Evolutionary conservation across 495 filamentous ascomycete genomes (phyloP).

Genomic region (Alectoria sarmentosa): DNA sequence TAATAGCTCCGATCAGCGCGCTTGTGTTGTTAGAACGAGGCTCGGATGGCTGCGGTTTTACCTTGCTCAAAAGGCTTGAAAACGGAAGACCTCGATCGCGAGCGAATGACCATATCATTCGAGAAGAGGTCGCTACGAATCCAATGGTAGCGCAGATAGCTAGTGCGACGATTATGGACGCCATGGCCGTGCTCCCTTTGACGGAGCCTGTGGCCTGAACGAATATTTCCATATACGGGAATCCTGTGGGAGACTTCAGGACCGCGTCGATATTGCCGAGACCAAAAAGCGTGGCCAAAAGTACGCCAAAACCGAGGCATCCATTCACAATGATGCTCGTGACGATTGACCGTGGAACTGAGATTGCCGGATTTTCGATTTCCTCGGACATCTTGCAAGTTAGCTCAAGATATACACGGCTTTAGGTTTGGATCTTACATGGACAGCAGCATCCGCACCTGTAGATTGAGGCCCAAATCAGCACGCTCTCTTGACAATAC

Average conservation of each 20-base stretch:
- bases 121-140: conserved; percentile 41
- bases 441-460: neutral
- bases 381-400: conserved; percentile 56
- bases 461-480: neutral
- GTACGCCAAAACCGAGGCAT: conserved; percentile 40
- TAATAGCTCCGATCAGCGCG: too few species aligned
- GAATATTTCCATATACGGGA: conserved; percentile 46
- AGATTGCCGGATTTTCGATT: conserved; percentile 37
- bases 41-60: conserved; percentile 26
- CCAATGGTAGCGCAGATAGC: conserved; percentile 36
- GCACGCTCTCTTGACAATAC: neutral
- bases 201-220: conserved; percentile 31
- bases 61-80: conserved; percentile 33
- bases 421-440: neutral
- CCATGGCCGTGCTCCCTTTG: conserved; percentile 39
- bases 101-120: conserved; percentile 16
- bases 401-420: too few species aligned
- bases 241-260: conserved; percentile 32
- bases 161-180: conserved; percentile 37
- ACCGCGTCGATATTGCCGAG: conserved; percentile 36
- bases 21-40: too few species aligned
- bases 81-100: too few species aligned
- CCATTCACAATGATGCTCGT: conserved; percentile 41
- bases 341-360: conserved; percentile 42
- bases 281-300: conserved; percentile 43